Conservation (phyloP, 495 filamentous ascomycete genomes). For the Terfezia claveryi region DNA sequence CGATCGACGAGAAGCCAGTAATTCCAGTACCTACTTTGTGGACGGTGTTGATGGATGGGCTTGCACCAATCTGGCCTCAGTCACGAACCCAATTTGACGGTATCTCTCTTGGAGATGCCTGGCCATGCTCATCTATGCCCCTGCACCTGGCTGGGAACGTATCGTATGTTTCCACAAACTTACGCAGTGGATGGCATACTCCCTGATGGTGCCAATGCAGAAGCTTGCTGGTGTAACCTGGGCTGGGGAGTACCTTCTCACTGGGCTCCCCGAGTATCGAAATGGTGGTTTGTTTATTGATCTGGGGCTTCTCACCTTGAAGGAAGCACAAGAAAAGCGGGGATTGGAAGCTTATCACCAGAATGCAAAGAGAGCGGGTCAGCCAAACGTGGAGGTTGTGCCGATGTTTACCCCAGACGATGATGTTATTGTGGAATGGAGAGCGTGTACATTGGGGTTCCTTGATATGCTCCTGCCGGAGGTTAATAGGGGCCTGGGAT, state of each 20-base stretch:
- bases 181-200: constrained; percentile 78
- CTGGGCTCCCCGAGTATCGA: constrained; percentile 68
- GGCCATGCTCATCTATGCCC: constrained; percentile 76
- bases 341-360: constrained; percentile 49
- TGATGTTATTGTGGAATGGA: constrained; percentile 77
- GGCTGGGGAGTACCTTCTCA: constrained; percentile 53
- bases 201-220: constrained; percentile 68
- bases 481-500: constrained; percentile 39
- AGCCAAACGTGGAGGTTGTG: constrained; percentile 44
- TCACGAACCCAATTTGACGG: constrained; percentile 78
- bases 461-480: constrained; percentile 52
- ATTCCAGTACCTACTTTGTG: constrained; percentile 81
- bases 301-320: constrained; percentile 57
- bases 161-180: constrained; percentile 91
- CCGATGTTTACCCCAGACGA: constrained; percentile 59
- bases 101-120: constrained; percentile 77
- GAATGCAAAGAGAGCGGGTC: constrained; percentile 52
- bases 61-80: constrained; percentile 71
- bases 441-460: constrained; percentile 62
- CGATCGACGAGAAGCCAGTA: constrained; percentile 57
- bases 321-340: constrained; percentile 37
- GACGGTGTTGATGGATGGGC: constrained; percentile 69
- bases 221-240: constrained; percentile 56
- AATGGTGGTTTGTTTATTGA: constrained; percentile 77
- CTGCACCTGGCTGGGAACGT: constrained; percentile 58